Conservation (phyloP, 805 yeast species). For the Pichia manshurica region DNA sequence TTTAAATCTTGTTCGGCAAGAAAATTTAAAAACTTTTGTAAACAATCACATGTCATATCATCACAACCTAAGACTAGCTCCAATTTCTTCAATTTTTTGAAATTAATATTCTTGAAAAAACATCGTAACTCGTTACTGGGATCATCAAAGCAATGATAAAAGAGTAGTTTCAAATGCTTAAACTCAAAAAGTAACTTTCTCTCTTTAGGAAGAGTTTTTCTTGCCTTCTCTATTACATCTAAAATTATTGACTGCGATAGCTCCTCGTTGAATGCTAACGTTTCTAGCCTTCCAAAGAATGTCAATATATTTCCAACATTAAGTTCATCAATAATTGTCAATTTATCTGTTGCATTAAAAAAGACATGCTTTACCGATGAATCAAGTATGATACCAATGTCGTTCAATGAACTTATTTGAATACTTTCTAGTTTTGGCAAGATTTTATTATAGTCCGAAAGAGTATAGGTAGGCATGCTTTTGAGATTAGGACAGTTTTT, state of each 20-base stretch:
- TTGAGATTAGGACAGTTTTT: conserved; percentile 15
- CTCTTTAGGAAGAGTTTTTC: not conserved
- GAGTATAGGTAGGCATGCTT: conserved; percentile 3
- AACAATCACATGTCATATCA: conserved; percentile 40
- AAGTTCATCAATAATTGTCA: not conserved
- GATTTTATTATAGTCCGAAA: not conserved
- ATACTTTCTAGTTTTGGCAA: conserved; percentile 8
- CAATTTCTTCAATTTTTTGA: conserved; percentile 32
- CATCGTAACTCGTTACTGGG: conserved; percentile 12
- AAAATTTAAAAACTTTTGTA: conserved; percentile 33
- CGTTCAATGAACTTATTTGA: conserved; percentile 10
- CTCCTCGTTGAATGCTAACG: conserved; percentile 24
- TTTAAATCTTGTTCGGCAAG: conserved; percentile 22
- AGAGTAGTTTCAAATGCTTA: conserved; percentile 34
- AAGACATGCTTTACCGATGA: not conserved
- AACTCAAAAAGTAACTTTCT: conserved; percentile 20
- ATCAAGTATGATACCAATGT: conserved; percentile 3
- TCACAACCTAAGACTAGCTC: conserved; percentile 55
- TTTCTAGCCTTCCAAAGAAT: conserved; percentile 30
- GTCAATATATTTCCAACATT: conserved; percentile 19
- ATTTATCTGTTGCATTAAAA: not conserved
- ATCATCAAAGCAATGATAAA: conserved; percentile 42
- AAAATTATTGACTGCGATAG: conserved; percentile 31
- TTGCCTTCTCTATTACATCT: conserved; percentile 18
- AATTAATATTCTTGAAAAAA: conserved; percentile 29